Evolutionary conservation across 2,329 filamentous ascomycete species (phyloP), one percentile per base, ranked within the genome.

Genomic region (Myriosclerotinia duriaeana): DNA sequence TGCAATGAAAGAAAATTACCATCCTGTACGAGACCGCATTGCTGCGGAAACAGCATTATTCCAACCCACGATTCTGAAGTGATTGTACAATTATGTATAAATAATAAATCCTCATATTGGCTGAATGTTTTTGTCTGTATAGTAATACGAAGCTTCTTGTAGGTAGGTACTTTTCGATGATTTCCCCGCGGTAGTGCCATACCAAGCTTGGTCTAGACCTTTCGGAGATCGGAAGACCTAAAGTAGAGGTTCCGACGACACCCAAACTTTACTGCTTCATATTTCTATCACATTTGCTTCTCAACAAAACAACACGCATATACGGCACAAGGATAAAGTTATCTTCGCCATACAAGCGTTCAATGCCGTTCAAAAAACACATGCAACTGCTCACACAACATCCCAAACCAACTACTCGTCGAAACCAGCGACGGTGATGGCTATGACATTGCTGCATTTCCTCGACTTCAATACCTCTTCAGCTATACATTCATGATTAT

Each of bases 11-110:
- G 15, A 38, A 22, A 66, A 58, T 54, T 72, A 77, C 76, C 76
- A 78, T 70, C 76, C 76, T 63, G 76, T 77, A 66, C 76, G 74
- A 68, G 76, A 78, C 71, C 76, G 73, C 76, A 76, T 78, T 69
- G 67, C 71, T 69, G 68, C 67, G 36, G 55, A 59, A 59, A 46
- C 40, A 65, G 38, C 63, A 65, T 65, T 65, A 42, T 65, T 40
- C 34, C 63, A 14, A 65, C 53, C 36, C 46, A 17, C 53, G 22
- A 50, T 59, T 52, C 40, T 26, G 54, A n/a, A 34, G 11, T 34
- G 7, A 42, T 54, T 42, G 36, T 54, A 8, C 44, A n/a, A 50
- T 50, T 50, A 20, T 50, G 4, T 17, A 20, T 48, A 60, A 7
- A 8, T 38, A 26, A 38, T 2, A 38, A 38, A 17, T 48, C 12